Conservation (phyloP, 148 eudicot species). For the Fagopyrum tataricum region DNA sequence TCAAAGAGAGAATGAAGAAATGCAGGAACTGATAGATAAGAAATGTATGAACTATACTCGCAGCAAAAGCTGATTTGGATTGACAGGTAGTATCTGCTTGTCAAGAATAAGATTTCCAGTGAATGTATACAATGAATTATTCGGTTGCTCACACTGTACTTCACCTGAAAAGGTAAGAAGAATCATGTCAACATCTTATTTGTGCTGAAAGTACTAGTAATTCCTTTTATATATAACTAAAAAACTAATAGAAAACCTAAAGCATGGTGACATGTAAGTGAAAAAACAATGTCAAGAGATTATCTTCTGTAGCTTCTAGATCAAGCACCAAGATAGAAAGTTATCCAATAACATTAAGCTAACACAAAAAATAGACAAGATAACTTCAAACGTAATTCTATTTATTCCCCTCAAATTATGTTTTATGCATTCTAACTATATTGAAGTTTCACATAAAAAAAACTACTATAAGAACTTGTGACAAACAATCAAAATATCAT, state of each 20-base stretch:
- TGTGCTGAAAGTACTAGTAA: background rate
- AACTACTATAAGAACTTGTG: background rate
- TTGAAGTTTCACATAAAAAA: background rate
- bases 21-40: background rate
- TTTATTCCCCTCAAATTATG: background rate
- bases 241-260: background rate
- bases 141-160: conserved; percentile 94
- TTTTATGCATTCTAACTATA: background rate
- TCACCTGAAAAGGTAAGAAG: conserved; percentile 50
- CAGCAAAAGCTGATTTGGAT: conserved; percentile 87
- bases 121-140: conserved; percentile 91
- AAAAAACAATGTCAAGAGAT: background rate
- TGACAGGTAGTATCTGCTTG: conserved; percentile 78
- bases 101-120: conserved; percentile 88
- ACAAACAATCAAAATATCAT: background rate
- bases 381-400: background rate
- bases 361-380: background rate
- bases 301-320: conserved; percentile 7
- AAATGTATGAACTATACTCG: conserved; percentile 45
- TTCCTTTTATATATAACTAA: background rate
- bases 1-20: background rate
- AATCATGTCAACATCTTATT: background rate
- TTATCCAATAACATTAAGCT: background rate
- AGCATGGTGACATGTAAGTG: background rate
- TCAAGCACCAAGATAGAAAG: background rate